Conservation (phyloP, 345 rosid species). For the Cardiospermum halicacabum region DNA sequence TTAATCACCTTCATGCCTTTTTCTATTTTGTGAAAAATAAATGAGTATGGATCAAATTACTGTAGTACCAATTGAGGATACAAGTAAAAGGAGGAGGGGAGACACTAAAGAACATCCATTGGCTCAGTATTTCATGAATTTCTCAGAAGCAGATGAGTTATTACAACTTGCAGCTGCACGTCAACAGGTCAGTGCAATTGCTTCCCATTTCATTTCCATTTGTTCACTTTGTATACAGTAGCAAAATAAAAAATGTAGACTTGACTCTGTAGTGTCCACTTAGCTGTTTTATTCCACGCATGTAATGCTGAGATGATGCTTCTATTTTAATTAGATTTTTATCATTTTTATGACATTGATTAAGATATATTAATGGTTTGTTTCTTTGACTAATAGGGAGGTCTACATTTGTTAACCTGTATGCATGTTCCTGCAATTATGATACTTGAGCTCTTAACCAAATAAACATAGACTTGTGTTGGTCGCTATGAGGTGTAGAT, state of each 20-base stretch:
- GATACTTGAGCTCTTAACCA: not conserved
- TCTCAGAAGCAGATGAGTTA: conserved; percentile 74
- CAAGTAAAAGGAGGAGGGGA: conserved; percentile 42
- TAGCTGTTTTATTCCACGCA: not conserved
- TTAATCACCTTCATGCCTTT: not conserved
- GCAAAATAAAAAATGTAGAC: not conserved
- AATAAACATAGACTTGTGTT: not conserved
- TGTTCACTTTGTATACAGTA: not conserved
- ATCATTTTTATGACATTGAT: not conserved
- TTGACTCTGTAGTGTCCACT: not conserved
- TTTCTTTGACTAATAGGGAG: not conserved
- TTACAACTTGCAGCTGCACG: conserved; percentile 66
- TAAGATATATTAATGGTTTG: not conserved
- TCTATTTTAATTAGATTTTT: not conserved
- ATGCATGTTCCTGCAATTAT: not conserved
- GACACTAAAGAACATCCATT: conserved; percentile 61
- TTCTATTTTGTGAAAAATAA: conserved; percentile 9
- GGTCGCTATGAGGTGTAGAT: not conserved
- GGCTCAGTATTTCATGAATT: conserved; percentile 52
- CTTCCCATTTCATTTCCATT: not conserved
- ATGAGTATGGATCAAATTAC: conserved; percentile 10
- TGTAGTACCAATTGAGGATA: conserved; percentile 39
- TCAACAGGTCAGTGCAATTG: conserved; percentile 44
- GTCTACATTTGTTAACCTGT: not conserved
- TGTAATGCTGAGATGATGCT: not conserved